Base-by-base conservation (phyloP, 345 rosid species). In the Rhizophora mangle region DNA sequence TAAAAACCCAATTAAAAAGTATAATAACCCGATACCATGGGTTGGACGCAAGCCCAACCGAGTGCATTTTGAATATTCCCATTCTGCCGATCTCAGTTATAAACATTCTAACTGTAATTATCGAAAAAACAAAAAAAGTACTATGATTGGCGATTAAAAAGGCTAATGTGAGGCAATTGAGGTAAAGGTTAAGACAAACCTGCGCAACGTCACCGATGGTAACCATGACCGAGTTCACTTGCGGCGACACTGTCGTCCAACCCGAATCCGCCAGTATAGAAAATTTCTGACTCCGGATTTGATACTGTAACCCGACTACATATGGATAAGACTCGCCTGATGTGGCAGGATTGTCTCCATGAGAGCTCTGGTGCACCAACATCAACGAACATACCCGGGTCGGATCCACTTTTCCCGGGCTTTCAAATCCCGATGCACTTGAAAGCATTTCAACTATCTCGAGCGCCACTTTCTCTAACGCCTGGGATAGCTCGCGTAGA, bases 181-280 rank as follows among this genome's bases (percentile, higher is more conserved):
- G 24, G 24, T 1, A 24, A 11, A 24, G 16, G 1, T 34, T 20
- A 3, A 30, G 67, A 66, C 82, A 74, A 56, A 85, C 98, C 77
- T 90, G 95, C 72, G 89, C 88, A 66, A 92, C 72, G 76, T 92
- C 98, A 29, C 96, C 96, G 1, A 84, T 22, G 2, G 89, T 85
- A 30, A 89, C 91, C 73, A 92, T 74, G 68, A 92, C 67, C 24
- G 95, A 88, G 72, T 81, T 88, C 63, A 82, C 83, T 69, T 82
- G 79, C 0, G 96, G 88, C 22, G 66, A 46, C 8, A 86, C 90
- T 3, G 81, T 61, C 15, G 80, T 86, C 88, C 76, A 79, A 32
- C 89, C 88, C 27, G 95, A 85, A 65, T 89, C 93, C n/a, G 81
- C 43, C 62, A 81, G 34, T 80, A 88, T 55, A 6, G 73, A 65